Evolutionary conservation across 768 basidiomycete species (phyloP).

Genomic region (Boletus tylopilopsis): DNA sequence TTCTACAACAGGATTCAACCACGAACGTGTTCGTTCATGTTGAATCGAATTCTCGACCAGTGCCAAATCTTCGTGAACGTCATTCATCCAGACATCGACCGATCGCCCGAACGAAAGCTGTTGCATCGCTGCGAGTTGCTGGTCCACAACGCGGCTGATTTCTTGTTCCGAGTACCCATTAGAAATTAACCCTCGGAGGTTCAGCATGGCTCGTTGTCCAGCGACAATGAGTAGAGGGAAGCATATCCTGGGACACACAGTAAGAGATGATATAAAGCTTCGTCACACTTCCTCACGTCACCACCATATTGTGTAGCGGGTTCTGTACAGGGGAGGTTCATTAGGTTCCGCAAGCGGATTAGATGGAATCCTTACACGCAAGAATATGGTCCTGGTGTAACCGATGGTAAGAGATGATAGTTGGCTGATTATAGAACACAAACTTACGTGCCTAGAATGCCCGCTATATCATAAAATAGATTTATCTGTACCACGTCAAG

Average conservation of each 20-base stretch:
- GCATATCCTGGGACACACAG: not conserved
- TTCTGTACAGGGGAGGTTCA: not conserved
- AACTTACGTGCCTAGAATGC: constrained; percentile 3
- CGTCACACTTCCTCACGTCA: not conserved
- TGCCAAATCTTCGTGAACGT: not conserved
- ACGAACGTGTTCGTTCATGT: not conserved
- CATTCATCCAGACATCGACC: not conserved
- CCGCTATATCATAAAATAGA: not conserved
- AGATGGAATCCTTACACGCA: not conserved
- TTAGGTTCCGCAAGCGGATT: not conserved
- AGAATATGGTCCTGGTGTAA: not conserved
- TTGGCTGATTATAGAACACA: not conserved
- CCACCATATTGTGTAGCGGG: not conserved
- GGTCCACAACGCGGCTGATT: not conserved
- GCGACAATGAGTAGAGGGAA: constrained; percentile 12
- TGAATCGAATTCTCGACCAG: not conserved
- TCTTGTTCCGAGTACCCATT: not conserved
- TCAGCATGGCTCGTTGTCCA: constrained; percentile 20
- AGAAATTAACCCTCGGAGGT: constrained; percentile 7
- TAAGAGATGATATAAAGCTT: not conserved
- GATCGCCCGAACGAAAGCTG: not conserved
- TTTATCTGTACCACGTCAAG: not conserved
- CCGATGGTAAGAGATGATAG: not conserved
- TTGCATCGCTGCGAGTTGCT: not conserved
- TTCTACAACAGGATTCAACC: too few species aligned